A percentile compares a stretch with the other conserved stretches of the same genome.
Conservation (phyloP, 768 basidiomycete species). For the Boletus rufocinnamomeus region DNA sequence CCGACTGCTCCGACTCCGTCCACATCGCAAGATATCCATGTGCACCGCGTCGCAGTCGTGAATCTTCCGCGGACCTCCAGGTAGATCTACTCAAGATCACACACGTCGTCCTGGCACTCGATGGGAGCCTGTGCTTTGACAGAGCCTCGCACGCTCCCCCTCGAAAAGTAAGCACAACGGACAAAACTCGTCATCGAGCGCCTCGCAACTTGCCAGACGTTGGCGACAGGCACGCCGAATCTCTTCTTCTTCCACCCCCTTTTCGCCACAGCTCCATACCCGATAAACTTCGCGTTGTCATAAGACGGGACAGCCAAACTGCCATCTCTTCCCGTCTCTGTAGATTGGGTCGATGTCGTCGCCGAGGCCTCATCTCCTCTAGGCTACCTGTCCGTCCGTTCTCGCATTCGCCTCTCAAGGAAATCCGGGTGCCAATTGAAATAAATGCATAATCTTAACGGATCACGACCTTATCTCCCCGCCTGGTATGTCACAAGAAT, state of each 20-base stretch:
- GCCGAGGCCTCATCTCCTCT: slow-evolving; percentile 10
- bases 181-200: slow-evolving; percentile 5
- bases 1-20: slow-evolving; percentile 32
- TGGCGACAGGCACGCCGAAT: slow-evolving; percentile 18
- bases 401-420: slow-evolving; percentile 5
- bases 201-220: slow-evolving; percentile 14
- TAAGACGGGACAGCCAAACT: neutral
- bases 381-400: neutral
- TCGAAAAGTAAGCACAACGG: slow-evolving; percentile 25
- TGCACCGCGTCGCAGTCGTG: slow-evolving; percentile 28
- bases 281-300: slow-evolving; percentile 13
- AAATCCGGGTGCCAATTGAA: slow-evolving; percentile 2
- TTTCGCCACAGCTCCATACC: slow-evolving; percentile 21
- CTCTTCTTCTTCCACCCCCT: slow-evolving; percentile 32
- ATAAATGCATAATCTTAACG: slow-evolving; percentile 25
- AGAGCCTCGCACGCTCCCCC: slow-evolving; percentile 7
- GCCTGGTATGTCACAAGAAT: slow-evolving; percentile 9
- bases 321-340: slow-evolving; percentile 10
- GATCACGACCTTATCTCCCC: slow-evolving; percentile 37
- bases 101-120: slow-evolving; percentile 23
- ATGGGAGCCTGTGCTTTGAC: slow-evolving; percentile 12
- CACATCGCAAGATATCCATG: slow-evolving; percentile 36
- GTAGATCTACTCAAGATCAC: slow-evolving; percentile 29
- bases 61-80: slow-evolving; percentile 36
- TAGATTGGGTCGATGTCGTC: slow-evolving; percentile 21